phyloP scores from a whole-genome alignment of 202 grass and related monocot genomes.

The Cymbopogon flexuosus region DNA sequence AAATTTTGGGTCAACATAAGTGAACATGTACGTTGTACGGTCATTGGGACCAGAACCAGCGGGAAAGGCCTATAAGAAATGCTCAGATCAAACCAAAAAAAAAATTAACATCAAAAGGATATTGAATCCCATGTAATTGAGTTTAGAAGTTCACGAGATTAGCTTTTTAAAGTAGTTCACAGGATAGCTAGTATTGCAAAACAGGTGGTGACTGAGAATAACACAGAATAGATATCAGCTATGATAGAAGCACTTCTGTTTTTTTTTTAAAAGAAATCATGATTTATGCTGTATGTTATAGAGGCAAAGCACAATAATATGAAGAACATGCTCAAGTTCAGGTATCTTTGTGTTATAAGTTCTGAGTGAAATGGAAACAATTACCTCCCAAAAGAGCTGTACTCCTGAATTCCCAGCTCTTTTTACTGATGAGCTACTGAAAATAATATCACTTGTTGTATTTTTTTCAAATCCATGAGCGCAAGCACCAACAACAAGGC shows the following conservation, averaged over 20 bases:
- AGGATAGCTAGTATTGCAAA: conserved; percentile 1
- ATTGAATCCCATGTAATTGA: background rate
- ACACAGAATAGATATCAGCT: background rate
- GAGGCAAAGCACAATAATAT: background rate
- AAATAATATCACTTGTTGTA: conserved; percentile 76
- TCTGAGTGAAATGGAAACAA: background rate
- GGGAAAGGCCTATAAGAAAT: conserved; percentile 73
- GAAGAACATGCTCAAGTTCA: conserved; percentile 14
- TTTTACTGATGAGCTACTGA: conserved; percentile 65
- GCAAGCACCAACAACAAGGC: conserved; percentile 86
- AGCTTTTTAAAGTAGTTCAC: background rate
- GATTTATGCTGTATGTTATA: background rate
- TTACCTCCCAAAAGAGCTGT: conserved; percentile 98
- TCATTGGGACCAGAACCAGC: conserved; percentile 74
- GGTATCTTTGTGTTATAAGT: conserved; percentile 2
- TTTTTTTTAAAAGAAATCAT: background rate
- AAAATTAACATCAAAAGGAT: background rate
- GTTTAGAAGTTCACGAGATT: background rate
- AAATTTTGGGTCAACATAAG: conserved; percentile 71
- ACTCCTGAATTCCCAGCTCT: conserved; percentile 52
- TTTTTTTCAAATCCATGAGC: conserved; percentile 76
- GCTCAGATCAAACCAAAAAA: conserved; percentile 18
- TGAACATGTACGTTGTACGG: conserved; percentile 96
- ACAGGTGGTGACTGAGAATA: background rate
- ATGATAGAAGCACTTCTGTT: background rate